Evolutionary conservation across 1,139 yeast species (phyloP).

Genomic region (Taiozyma sp.): DNA sequence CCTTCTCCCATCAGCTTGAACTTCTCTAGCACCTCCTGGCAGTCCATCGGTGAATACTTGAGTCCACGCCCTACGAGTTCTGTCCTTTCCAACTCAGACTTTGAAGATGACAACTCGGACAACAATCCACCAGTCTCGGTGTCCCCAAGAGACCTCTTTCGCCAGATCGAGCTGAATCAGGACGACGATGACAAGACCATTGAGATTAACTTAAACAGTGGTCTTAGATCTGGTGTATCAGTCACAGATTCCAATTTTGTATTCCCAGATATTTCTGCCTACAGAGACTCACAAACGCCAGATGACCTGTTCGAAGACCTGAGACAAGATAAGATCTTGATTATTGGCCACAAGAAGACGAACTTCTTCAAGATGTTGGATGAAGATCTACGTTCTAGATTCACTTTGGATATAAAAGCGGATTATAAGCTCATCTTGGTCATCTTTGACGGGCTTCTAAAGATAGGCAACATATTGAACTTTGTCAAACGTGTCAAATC

Average conservation of each 20-base stretch:
- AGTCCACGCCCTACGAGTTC: constrained; percentile 24
- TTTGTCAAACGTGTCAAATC: constrained; percentile 15
- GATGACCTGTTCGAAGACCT: neutral
- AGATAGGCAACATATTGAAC: constrained; percentile 24
- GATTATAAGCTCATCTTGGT: constrained; percentile 13
- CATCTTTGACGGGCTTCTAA: constrained; percentile 23
- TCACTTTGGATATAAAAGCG: constrained; percentile 16
- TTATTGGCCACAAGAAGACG: constrained; percentile 21
- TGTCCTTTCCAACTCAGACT: constrained; percentile 22
- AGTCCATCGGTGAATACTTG: constrained; percentile 13
- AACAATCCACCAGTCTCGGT: neutral
- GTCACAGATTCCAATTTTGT: constrained; percentile 11
- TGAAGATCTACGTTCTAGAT: constrained; percentile 7
- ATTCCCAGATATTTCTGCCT: constrained; percentile 13
- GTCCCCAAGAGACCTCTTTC: neutral
- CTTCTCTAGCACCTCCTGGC: constrained; percentile 21
- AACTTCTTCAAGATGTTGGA: constrained; percentile 16
- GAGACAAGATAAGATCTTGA: constrained; percentile 13
- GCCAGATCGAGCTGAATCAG: neutral
- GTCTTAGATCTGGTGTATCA: constrained; percentile 3
- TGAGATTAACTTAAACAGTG: constrained; percentile 19
- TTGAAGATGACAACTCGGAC: constrained; percentile 16
- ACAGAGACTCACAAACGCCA: neutral
- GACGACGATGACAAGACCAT: constrained; percentile 20
- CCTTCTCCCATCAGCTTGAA: constrained; percentile 4